Base-by-base conservation (phyloP, 352 stramenopile genomes). In the Pythium rhizo-oryzae region DNA sequence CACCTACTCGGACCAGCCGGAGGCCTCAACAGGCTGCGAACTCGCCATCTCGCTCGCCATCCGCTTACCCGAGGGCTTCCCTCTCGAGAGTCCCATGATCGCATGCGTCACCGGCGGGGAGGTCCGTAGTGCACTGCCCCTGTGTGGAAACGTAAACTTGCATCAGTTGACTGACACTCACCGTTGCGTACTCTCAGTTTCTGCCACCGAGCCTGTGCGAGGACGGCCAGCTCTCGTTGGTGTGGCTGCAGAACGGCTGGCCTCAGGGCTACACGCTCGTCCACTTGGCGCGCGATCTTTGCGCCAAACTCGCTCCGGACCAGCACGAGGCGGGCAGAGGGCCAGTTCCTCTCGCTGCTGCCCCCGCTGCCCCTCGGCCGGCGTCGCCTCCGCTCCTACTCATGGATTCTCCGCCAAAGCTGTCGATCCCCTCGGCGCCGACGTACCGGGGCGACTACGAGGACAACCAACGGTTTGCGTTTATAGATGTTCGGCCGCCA, bases 221-320 rank as follows among this genome's bases (percentile, higher is more conserved):
- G 39, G 74, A 75, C 60, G 69, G 53, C 4, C 71, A 80, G 11
- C 70, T 92, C 18, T 35, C 70, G 21, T 44, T 89, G 18, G 73
- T 82, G 16, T 93, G 81, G 82, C 65, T 94, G 5, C 63, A 72
- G 12, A 43, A 72, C 15, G 80, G 78, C 1, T 94, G 86, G 86
- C 80, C 79, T 3, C 49, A 71, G 21, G 68, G 54, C 9, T 92
- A 92, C 74, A 83, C 72, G 1, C 70, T 92, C 7, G 62, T 66
- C 12, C n/a, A 78, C 21, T 76, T 91, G 30, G 74, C 74, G 9
- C 74, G 76, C 33, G 81, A 92, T 39, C 67, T 94, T 12, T 91
- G 81, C 61, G 72, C 53, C 1, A 30, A 44, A 21, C 65, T 67
- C 51, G 13, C 23, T 7, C 15, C 11, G 9, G 24, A 51, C 2